Percentiles rank a stretch among this genome's conserved stretches.
Evolutionary conservation across 208 protist genomes (phyloP).

Genomic region (Spongospora subterranea): DNA sequence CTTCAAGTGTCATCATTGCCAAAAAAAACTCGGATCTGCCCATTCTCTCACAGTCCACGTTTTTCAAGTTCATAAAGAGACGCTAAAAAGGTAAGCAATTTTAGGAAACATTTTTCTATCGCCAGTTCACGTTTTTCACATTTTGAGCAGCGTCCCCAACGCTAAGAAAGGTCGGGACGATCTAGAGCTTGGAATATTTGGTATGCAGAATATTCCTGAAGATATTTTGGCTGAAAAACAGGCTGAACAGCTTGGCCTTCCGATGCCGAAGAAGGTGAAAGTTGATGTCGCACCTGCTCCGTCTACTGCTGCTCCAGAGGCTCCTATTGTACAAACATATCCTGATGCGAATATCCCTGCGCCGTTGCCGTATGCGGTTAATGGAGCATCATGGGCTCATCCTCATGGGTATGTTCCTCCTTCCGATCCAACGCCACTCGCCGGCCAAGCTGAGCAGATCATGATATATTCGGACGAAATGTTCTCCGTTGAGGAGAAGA

Average conservation of each 20-base stretch:
- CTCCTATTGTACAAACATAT: not conserved
- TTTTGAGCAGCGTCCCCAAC: constrained; percentile 57
- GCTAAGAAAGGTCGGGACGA: constrained; percentile 60
- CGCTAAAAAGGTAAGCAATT: constrained; percentile 32
- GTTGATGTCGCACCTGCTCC: not conserved
- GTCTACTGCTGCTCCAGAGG: not conserved
- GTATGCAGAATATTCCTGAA: constrained; percentile 52
- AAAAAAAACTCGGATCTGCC: constrained; percentile 60
- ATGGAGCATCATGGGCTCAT: not conserved
- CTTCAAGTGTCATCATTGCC: constrained; percentile 64
- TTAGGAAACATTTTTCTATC: not conserved
- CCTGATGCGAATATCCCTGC: not conserved
- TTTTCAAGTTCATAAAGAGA: constrained; percentile 60
- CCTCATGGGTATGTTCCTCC: not conserved
- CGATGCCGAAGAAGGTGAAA: not conserved
- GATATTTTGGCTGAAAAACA: constrained; percentile 31
- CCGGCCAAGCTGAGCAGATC: not conserved
- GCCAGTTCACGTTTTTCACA: not conserved
- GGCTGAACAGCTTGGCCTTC: constrained; percentile 34
- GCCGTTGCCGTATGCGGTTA: not conserved
- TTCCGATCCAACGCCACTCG: not conserved
- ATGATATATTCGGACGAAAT: not conserved
- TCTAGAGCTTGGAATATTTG: constrained; percentile 48
- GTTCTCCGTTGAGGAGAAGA: constrained; percentile 12
- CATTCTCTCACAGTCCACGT: constrained; percentile 53